Percentiles rank a stretch among this genome's conserved stretches.
Evolutionary conservation across 441 rosid genomes (phyloP).

Genomic region (Flueggea neowawraea): DNA sequence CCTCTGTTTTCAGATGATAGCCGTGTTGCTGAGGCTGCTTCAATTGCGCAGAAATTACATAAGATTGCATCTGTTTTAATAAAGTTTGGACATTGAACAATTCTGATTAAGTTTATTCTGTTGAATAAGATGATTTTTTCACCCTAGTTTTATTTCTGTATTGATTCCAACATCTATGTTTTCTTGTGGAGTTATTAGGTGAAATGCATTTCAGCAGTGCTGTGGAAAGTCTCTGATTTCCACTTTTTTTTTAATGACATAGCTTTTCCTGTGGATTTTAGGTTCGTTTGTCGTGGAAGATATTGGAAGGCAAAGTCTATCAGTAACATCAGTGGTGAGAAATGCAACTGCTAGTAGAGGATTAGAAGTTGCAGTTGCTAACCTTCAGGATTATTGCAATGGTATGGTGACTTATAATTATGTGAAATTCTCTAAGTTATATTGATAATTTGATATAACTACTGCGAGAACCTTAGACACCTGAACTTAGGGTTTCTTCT

Average conservation of each 20-base stretch:
- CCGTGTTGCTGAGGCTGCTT: conserved; percentile 99
- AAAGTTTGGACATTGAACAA: conserved; percentile 3
- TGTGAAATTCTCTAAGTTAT: not conserved
- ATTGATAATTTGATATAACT: not conserved
- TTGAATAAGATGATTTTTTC: conserved; percentile 5
- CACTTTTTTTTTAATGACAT: not conserved
- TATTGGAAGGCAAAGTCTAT: conserved; percentile 80
- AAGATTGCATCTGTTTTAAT: conserved; percentile 29
- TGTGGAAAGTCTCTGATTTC: not conserved
- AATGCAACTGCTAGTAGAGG: conserved; percentile 96
- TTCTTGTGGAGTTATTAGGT: not conserved
- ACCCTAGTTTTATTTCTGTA: not conserved
- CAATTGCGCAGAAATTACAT: conserved; percentile 97
- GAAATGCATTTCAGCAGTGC: conserved; percentile 4
- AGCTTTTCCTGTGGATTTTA: conserved; percentile 27
- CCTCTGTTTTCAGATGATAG: conserved; percentile 98
- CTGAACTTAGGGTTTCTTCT: too few species aligned
- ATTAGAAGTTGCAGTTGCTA: conserved; percentile 97
- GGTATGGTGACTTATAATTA: conserved; percentile 40
- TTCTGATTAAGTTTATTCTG: conserved; percentile 8
- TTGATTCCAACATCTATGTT: conserved; percentile 3
- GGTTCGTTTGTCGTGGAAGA: conserved; percentile 99
- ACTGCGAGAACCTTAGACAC: too few species aligned
- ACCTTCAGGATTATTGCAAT: conserved; percentile 99
- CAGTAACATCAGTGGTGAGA: conserved; percentile 67